Base-by-base conservation (phyloP, 805 yeast genomes). In the Maudiozyma barnettii region DNA sequence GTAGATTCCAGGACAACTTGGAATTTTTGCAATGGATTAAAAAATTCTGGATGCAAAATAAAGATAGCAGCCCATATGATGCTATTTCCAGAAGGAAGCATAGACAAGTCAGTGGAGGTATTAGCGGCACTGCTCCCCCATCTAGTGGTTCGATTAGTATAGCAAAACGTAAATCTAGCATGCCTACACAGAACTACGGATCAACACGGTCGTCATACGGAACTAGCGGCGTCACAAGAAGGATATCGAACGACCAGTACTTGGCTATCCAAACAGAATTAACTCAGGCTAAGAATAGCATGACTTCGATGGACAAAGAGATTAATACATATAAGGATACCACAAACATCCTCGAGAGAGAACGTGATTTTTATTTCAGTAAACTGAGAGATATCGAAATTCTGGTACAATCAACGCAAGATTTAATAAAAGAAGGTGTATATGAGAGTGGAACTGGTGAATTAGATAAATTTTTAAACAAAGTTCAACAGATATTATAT, bases 11-110 rank as follows among this genome's bases (percentile, higher is more conserved):
- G 64, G 98, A 91, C 61, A 93, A 93, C 65, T 74, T 93, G 57
- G 98, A 90, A 68, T 84, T 93, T 58, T 69, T 90, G 53, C 99
- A 93, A 68, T 93, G 96, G 96, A 73, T 88, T 59, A 82, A 85
- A 60, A 76, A 76, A 57, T 81, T 72, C 58, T 91, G 98, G 97
- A 72, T 74, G 51, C 91, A 84, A 45, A 74, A 79, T 58, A 81
- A 77, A 60, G 82, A 82, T 48, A 82, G 81, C 47, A 73, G 76
- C 33, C 76, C 69, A 4, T 90, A 90, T 59, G 95, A 90, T 63
- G 79, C 96, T 1, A 63, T 65, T 13, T 61, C 77, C 0, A 71
- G 89, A 52, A 72, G 89, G 49, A 76, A 70, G 38, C 50, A 66
- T 60, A 45, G 60, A 46, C 53, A 63, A 4, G 51, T 52, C 12